Conservation (phyloP, 352 stramenopile genomes). For the Pythium folliculosum region DNA sequence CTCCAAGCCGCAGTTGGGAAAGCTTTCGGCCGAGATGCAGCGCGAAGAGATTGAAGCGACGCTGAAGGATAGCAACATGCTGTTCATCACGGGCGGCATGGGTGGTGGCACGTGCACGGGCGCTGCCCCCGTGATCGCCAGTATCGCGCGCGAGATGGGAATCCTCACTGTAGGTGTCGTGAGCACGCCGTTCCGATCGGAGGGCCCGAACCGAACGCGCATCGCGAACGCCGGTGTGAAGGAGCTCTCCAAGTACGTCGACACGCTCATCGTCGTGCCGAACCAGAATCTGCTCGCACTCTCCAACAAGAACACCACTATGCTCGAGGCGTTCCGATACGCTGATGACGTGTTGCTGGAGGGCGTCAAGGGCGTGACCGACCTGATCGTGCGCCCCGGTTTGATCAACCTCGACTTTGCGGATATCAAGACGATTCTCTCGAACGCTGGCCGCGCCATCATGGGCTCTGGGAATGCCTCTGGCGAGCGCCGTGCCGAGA, state of each 20-base stretch:
- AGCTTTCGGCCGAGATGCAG: conserved; percentile 86
- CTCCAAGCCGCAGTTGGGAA: conserved; percentile 80
- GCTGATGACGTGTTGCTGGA: conserved; percentile 96
- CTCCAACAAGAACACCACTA: conserved; percentile 91
- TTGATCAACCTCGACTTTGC: conserved; percentile 98
- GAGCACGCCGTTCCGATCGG: conserved; percentile 95
- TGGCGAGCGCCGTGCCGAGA: conserved; percentile 78
- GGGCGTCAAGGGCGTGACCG: conserved; percentile 95
- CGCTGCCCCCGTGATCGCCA: conserved; percentile 92
- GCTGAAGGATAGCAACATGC: conserved; percentile 92
- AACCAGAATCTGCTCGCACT: conserved; percentile 96
- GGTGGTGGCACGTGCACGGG: conserved; percentile 91
- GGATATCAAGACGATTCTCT: conserved; percentile 96
- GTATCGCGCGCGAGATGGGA: conserved; percentile 90
- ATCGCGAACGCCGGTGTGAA: conserved; percentile 92
- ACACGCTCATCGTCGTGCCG: conserved; percentile 96
- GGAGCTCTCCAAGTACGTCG: conserved; percentile 91
- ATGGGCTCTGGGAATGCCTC: conserved; percentile 92
- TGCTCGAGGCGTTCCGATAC: conserved; percentile 93
- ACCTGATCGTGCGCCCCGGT: conserved; percentile 95
- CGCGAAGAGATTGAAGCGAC: conserved; percentile 88
- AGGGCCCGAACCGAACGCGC: conserved; percentile 93
- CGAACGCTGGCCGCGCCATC: conserved; percentile 92
- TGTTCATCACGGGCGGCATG: conserved; percentile 97
- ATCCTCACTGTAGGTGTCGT: conserved; percentile 96